Evolutionary conservation across 345 rosid species (phyloP).

Genomic region (Eutrema heterophyllum): DNA sequence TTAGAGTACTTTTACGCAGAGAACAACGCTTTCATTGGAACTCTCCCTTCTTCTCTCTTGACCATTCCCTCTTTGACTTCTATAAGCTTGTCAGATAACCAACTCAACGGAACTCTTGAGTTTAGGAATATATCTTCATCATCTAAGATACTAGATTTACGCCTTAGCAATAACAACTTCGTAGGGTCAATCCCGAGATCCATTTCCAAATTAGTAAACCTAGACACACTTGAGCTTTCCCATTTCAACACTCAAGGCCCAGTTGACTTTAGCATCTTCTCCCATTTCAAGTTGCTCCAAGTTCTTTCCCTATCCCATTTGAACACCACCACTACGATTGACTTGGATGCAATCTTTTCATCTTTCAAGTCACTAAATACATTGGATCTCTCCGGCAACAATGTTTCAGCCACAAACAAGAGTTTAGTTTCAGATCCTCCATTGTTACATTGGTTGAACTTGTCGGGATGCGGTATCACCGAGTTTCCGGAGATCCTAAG

Average conservation of each 20-base stretch:
- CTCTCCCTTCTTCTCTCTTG: too few relatives aligned
- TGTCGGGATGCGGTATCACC: neutral
- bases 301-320: neutral
- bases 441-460: fast-evolving
- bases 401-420: neutral
- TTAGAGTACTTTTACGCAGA: too few relatives aligned
- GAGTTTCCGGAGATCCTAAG: conserved; percentile 9
- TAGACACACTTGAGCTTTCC: neutral
- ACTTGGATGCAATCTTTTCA: neutral
- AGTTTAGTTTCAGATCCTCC: neutral
- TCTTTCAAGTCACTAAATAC: fast-evolving
- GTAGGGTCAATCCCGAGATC: conserved; percentile 15
- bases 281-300: neutral
- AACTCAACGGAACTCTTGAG: too few relatives aligned
- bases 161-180: conserved; percentile 15
- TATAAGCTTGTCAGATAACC: too few relatives aligned
- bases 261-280: conserved; percentile 17
- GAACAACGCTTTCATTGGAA: too few relatives aligned
- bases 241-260: neutral
- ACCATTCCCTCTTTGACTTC: too few relatives aligned
- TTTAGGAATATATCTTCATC: too few relatives aligned
- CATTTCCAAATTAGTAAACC: conserved; percentile 1
- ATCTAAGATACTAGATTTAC: neutral
- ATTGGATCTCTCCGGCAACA: neutral
- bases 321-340: conserved; percentile 3